phyloP scores from a whole-genome alignment of 352 stramenopile species.

The Aphanomyces invadans region DNA sequence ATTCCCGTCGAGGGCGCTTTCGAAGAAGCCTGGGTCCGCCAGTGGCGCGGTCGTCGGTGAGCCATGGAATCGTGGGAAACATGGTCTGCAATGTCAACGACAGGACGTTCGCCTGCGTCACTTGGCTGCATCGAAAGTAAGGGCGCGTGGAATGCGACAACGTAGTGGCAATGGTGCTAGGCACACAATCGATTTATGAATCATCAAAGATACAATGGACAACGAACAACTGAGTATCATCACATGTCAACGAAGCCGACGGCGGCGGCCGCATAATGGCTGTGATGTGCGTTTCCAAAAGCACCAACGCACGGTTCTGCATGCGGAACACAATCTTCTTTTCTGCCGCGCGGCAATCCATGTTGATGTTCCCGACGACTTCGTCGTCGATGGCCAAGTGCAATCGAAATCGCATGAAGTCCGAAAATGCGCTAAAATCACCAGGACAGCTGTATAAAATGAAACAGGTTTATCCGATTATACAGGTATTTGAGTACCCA shows the following conservation, averaged over 20 bases:
- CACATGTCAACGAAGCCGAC: not conserved
- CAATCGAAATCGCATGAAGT: not conserved
- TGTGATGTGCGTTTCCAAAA: not conserved
- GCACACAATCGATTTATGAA: no score
- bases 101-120: not conserved
- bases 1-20: not conserved
- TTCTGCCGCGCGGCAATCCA: not conserved
- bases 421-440: no score
- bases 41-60: not conserved
- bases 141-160: not conserved
- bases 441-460: not conserved
- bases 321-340: not conserved
- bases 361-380: not conserved
- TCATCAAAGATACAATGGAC: no score
- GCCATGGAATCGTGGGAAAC: conserved; percentile 9
- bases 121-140: not conserved
- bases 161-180: conserved; percentile 6
- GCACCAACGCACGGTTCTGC: not conserved
- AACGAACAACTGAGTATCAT: not conserved
- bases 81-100: not conserved
- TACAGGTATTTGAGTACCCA: not conserved
- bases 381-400: conserved; percentile 10
- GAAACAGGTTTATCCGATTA: not conserved
- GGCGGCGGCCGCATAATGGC: not conserved
- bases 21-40: not conserved